These are phyloP conservation scores for Hypomontagnella monticulosa DNA, from an alignment of 495 filamentous ascomycete species.

Conservation along the genomic window DNA sequence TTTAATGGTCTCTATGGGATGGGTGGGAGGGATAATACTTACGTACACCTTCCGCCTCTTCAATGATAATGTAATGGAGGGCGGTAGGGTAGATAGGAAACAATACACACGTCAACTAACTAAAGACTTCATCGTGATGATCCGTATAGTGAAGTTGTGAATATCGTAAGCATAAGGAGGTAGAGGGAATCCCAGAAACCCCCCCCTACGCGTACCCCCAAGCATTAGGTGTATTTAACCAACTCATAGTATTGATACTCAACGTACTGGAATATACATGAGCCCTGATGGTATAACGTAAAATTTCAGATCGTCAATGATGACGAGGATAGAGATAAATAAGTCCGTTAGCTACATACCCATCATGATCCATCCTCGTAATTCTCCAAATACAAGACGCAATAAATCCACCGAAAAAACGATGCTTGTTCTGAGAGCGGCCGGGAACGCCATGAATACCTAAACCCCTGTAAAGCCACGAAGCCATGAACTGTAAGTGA, in stretches of 20 bases:
- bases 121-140: too few relatives aligned
- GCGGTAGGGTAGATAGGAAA: too few relatives aligned
- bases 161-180: too few relatives aligned
- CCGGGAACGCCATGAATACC: slow-evolving; percentile 3
- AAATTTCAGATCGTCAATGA: background rate
- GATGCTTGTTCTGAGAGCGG: slow-evolving; percentile 1
- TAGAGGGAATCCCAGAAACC: too few relatives aligned
- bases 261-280: slow-evolving; percentile 18
- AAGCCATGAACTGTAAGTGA: background rate
- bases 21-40: too few relatives aligned
- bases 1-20: too few relatives aligned
- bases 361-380: background rate
- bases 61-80: too few relatives aligned
- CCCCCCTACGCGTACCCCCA: too few relatives aligned
- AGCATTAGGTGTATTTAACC: background rate
- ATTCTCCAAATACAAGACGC: background rate
- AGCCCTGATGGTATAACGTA: background rate
- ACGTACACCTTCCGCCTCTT: too few relatives aligned
- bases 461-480: slow-evolving; percentile 18
- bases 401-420: background rate
- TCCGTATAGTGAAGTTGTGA: too few relatives aligned
- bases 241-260: slow-evolving; percentile 12
- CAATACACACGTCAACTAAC: too few relatives aligned
- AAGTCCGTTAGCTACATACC: background rate
- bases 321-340: background rate